Base-by-base conservation (phyloP, 495 filamentous ascomycete genomes). In the Lophiostoma macrostomum region DNA sequence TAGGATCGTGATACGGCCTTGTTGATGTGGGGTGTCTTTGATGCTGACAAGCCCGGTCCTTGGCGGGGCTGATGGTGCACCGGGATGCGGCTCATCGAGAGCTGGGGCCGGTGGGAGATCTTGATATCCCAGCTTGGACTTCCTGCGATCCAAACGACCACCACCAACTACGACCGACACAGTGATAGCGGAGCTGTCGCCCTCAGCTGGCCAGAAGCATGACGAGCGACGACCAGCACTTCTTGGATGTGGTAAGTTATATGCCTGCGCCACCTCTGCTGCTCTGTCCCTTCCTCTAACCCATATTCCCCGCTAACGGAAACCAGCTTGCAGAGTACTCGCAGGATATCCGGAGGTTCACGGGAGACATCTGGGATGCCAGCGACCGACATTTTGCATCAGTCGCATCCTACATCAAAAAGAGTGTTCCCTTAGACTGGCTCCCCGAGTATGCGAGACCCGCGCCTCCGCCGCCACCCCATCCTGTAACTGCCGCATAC, bases 321-420 rank as follows among this genome's bases (percentile, higher is more conserved):
- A 14, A 27, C 3, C 39, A 90, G 85, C 84, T 91, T 34, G 78
- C 83, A 53, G 83, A 79, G 43, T 78, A 91, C 48, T 83, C 86
- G 31, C 76, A 80, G 70, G 82, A 89, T 60, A 78, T 91, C 72
- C 34, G 45, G 37, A 55, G 39, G 30, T 63, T 58, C 36, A 58
- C 60, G 35, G 43, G 38, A 7, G 29, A 47, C 31, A 29, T 60
- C 24, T 43, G 40, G 27, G 61, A 61, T 35, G 47, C 48, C 16
- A 50, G 38, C 18, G 52, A 61, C 50, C 40, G 48, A 13, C 58
- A 64, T 24, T 56, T 64, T 35, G 43, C 45, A 30, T 51, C 18
- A 3, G 56, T 64, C 19, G 56, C 50, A 3, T 24, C 30, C 12
- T 51, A 42, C 25, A 53, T 64, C 24, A 64, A 56, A 40, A 37